These are phyloP conservation scores for Cercospora sp. DNA, from an alignment of 2,329 filamentous ascomycete species.

Conservation along the genomic window DNA sequence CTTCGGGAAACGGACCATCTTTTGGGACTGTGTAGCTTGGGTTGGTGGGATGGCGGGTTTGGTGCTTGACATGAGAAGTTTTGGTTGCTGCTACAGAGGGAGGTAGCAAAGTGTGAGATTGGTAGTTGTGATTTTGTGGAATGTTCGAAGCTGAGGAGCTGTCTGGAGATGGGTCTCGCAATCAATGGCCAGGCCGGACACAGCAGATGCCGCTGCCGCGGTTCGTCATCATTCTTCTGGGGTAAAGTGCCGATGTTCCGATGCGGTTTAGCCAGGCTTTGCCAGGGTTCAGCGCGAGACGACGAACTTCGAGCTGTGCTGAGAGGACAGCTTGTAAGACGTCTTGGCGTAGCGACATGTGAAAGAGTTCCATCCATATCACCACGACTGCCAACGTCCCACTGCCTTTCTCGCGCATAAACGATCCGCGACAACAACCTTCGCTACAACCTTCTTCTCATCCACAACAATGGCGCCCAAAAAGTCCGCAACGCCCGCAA, in stretches of 20 bases:
- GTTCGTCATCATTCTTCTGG: conserved; percentile 9
- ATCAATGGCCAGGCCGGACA: conserved; percentile 3
- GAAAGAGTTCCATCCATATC: background rate
- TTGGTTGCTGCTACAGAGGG: background rate
- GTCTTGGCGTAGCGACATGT: conserved; percentile 8
- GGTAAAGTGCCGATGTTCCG: conserved; percentile 10
- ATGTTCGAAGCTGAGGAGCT: background rate
- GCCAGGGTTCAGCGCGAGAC: background rate
- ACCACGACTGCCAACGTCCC: background rate
- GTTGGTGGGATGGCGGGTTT: conserved; percentile 13
- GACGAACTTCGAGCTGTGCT: background rate
- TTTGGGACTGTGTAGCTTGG: conserved; percentile 6
- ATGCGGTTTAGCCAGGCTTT: conserved; percentile 4
- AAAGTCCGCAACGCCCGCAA: conserved; percentile 2
- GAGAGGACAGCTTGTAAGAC: conserved; percentile 12
- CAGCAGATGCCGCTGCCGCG: background rate
- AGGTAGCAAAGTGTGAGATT: background rate
- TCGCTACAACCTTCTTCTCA: background rate
- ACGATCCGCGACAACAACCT: background rate
- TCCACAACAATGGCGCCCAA: conserved; percentile 7
- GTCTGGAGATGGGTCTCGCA: conserved; percentile 6
- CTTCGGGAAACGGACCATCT: conserved; percentile 13
- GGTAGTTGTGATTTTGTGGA: background rate
- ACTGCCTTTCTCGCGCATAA: background rate
- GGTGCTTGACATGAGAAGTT: conserved; percentile 18